These are phyloP conservation scores for Phyllosticta citrichinensis DNA, from an alignment of 2,329 filamentous ascomycete species.

Conservation along the genomic window DNA sequence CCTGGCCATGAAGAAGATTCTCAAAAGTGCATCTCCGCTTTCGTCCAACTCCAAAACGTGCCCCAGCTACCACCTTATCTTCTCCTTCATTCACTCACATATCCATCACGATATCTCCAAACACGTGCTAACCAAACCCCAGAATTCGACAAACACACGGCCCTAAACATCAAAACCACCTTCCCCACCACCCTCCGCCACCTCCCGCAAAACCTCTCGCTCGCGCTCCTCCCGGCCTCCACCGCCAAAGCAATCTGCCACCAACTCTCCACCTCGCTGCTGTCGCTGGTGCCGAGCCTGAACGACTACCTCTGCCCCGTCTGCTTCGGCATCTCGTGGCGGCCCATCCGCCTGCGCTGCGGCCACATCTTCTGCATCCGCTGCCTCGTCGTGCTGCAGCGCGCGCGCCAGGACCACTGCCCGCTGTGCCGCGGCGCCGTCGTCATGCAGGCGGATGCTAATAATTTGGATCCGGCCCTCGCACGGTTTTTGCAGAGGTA, in stretches of 20 bases:
- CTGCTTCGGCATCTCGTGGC: slow-evolving; percentile 69
- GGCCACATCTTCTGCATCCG: slow-evolving; percentile 74
- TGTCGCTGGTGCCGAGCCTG: slow-evolving; percentile 67
- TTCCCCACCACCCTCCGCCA: slow-evolving; percentile 50
- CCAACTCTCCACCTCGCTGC: slow-evolving; percentile 60
- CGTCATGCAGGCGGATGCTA: slow-evolving; percentile 58
- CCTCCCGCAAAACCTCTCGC: too few species aligned
- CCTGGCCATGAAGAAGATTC: slow-evolving; percentile 67
- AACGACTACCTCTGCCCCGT: slow-evolving; percentile 77
- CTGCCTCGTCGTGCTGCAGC: slow-evolving; percentile 72
- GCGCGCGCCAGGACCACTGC: slow-evolving; percentile 56
- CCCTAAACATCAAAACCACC: slow-evolving; percentile 54
- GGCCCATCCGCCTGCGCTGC: slow-evolving; percentile 68
- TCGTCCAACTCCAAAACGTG: too few species aligned
- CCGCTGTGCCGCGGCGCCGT: slow-evolving; percentile 66
- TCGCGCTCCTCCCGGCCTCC: slow-evolving; percentile 49
- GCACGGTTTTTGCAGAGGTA: slow-evolving; percentile 63
- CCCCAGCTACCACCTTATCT: background rate
- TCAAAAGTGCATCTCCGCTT: slow-evolving; percentile 61
- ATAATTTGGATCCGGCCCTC: slow-evolving; percentile 53
- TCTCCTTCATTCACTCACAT: background rate
- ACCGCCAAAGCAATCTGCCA: slow-evolving; percentile 69
- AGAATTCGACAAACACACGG: slow-evolving; percentile 83
- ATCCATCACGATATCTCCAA: background rate
- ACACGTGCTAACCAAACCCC: background rate